Base-by-base conservation (phyloP, 1,139 yeast genomes). In the Eremothecium coryli region DNA sequence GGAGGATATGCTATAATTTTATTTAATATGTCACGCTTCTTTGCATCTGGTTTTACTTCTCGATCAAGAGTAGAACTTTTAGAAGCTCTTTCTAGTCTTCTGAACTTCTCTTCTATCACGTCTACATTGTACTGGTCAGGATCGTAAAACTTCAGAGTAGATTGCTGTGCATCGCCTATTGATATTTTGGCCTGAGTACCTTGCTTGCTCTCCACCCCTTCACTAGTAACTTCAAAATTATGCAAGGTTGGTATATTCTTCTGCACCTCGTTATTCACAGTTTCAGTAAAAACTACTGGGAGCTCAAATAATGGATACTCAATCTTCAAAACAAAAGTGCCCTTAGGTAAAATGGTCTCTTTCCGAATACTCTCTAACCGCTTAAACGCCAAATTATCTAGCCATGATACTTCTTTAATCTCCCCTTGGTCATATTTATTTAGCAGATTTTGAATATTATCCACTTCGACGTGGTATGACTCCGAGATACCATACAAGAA, bases 1-100 rank as follows among this genome's bases (percentile, higher is more conserved):
- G 95, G 86, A 1, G 96, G 90, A 46, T 78, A 84, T 23, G 68
- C 66, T 35, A 88, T 64, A 4, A 88, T 82, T 36, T 61, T 67
- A 40, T 74, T 65, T 35, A 90, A 65, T 44, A 82, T 81, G 45
- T 81, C 90, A 44, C 96, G 66, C 26, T 80, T 66, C 48, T 78
- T 81, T 2, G 95, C 82, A 13, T 93, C 80, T 1, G 98, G 98
- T 49, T 88, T 86, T 35, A 84, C 65, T 40, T 86, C 95, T 46
- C 76, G 78, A 54, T 88, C 97, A 23, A 84, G 59, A 18, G 82
- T 70, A 1, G 86, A 72, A 38, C 79, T 73, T 47, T 82, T 84
- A 33, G 82, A 74, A 3, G 59, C 52, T 57, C 97, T 77, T 44
- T 86, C 93, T 33, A 90, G 60, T 41, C 80, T 75, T 44, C 94